phyloP scores from a whole-genome alignment of 1,139 yeast genomes.

The Saccharomyces hybrid region DNA sequence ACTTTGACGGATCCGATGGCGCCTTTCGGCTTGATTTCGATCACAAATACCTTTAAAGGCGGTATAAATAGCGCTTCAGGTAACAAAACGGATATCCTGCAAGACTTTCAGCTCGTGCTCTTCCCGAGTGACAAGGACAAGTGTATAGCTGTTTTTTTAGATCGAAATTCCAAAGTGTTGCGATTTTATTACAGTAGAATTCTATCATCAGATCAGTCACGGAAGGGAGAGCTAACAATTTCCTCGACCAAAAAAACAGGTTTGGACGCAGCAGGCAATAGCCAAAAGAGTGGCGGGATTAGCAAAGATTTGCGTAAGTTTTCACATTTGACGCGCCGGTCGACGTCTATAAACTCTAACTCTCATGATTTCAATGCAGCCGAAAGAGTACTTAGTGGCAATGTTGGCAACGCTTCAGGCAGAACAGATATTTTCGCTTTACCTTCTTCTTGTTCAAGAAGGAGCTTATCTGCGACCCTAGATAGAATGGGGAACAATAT shows the following conservation, averaged over 20 bases:
- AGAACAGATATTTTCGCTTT: background rate
- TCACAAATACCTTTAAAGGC: conserved; percentile 1
- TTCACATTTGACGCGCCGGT: background rate
- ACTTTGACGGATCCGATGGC: conserved; percentile 30
- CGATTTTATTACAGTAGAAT: conserved; percentile 26
- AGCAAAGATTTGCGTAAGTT: background rate
- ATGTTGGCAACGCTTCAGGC: background rate
- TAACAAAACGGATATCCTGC: background rate
- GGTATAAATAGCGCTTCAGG: background rate
- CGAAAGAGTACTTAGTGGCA: background rate
- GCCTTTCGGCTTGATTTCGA: conserved; percentile 23
- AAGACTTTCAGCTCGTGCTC: conserved; percentile 16
- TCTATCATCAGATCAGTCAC: conserved; percentile 5
- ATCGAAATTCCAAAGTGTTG: conserved; percentile 13
- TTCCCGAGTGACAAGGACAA: conserved; percentile 19
- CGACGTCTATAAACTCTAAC: background rate
- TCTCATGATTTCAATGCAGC: background rate
- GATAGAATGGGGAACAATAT: conserved; percentile 25
- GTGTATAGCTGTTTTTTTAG: conserved; percentile 23
- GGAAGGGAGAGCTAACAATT: conserved; percentile 1
- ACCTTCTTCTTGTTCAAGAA: background rate
- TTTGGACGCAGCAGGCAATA: background rate
- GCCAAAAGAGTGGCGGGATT: background rate
- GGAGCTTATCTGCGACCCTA: conserved; percentile 18
- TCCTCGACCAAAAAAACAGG: background rate